Conservation (phyloP, 371 early-diverging fungal species). For the Phascolomyces articulosus region DNA sequence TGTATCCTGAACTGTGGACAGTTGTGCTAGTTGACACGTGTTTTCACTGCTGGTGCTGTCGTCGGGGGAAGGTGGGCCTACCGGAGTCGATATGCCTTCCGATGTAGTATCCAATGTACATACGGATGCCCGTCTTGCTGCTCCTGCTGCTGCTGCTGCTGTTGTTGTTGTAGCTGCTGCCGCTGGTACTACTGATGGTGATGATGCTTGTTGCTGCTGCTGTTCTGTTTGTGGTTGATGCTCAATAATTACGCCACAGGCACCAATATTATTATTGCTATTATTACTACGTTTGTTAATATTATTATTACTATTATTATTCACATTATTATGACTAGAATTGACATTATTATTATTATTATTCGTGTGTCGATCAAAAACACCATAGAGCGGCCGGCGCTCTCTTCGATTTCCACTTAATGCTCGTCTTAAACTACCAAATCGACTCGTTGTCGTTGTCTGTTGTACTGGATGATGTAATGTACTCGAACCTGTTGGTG, state of each 20-base stretch:
- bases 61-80: not conserved
- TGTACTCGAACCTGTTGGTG: not conserved
- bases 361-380: constrained; percentile 9
- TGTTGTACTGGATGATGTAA: not conserved
- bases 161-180: not conserved
- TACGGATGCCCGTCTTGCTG: constrained; percentile 1
- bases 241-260: not conserved
- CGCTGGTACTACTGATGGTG: not conserved
- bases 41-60: not conserved
- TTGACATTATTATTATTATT: not conserved
- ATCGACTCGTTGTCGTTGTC: not conserved
- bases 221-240: not conserved
- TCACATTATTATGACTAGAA: not conserved
- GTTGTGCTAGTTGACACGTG: constrained; percentile 38
- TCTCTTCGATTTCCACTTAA: constrained; percentile 9
- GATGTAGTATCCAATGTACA: constrained; percentile 4
- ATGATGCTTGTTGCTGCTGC: not conserved
- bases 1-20: constrained; percentile 72
- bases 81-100: not conserved
- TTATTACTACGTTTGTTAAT: too few species aligned
- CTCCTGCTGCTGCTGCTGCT: not conserved
- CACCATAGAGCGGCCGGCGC: constrained; percentile 10
- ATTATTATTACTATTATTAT: too few species aligned
- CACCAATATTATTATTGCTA: not conserved
- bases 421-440: constrained; percentile 15